These are phyloP conservation scores for Penicillium sp. DNA, from an alignment of 2,329 filamentous ascomycete species.

Conservation along the genomic window DNA sequence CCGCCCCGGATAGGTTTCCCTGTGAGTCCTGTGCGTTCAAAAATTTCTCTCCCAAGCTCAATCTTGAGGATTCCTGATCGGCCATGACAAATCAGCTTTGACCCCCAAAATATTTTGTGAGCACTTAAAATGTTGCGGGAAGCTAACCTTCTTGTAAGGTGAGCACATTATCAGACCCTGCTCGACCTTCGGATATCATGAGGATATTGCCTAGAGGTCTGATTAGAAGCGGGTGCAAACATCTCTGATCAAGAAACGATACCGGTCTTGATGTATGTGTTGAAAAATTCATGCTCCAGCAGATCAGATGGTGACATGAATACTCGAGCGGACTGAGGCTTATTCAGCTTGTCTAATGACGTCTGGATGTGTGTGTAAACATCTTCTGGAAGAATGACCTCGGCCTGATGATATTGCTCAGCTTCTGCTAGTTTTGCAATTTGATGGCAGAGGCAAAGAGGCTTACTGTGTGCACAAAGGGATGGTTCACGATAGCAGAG, in stretches of 20 bases:
- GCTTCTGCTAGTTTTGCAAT: background rate
- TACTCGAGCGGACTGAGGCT: conserved; percentile 67
- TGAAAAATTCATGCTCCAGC: conserved; percentile 77
- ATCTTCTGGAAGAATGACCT: conserved; percentile 74
- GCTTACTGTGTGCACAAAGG: conserved; percentile 71
- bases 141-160: conserved; percentile 69
- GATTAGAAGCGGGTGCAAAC: conserved; percentile 4
- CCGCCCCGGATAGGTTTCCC: conserved; percentile 69
- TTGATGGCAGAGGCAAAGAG: background rate
- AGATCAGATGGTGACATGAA: conserved; percentile 75
- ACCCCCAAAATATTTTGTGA: background rate
- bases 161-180: conserved; percentile 74
- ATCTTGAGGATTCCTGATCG: conserved; percentile 70
- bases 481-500: conserved; percentile 67
- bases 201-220: conserved; percentile 69
- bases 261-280: conserved; percentile 83
- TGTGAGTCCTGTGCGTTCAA: conserved; percentile 80
- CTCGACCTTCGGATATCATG: conserved; percentile 81
- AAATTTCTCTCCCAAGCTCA: conserved; percentile 79
- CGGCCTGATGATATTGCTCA: conserved; percentile 57
- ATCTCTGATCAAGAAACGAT: conserved; percentile 17
- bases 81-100: conserved; percentile 7
- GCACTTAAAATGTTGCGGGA: background rate
- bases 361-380: conserved; percentile 61
- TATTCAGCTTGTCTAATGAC: conserved; percentile 56